Percentiles rank a stretch among this genome's conserved stretches.
These are phyloP conservation scores for Ichthyophonus hoferi DNA, from an alignment of 208 protist species.

Conservation along the genomic window DNA sequence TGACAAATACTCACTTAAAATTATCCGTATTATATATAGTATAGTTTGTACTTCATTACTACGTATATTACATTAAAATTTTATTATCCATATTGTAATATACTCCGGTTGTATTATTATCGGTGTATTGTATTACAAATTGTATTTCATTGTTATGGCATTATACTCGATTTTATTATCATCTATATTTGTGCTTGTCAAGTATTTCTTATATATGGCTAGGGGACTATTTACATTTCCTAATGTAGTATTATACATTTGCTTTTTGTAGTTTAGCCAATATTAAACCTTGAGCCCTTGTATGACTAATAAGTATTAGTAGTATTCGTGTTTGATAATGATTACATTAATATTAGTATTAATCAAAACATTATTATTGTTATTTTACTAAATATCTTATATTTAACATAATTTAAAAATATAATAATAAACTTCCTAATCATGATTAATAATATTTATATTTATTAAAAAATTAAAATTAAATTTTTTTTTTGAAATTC, in stretches of 20 bases:
- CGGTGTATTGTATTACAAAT: too few species aligned
- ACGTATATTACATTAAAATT: too few species aligned
- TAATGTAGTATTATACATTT: background rate
- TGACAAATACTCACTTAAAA: too few species aligned
- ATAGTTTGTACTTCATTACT: too few species aligned
- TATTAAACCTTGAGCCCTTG: background rate
- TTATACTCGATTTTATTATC: too few species aligned
- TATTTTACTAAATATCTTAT: background rate
- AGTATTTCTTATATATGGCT: background rate
- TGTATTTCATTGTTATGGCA: too few species aligned
- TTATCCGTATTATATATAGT: too few species aligned
- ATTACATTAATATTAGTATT: background rate
- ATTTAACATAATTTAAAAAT: background rate
- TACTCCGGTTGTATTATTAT: too few species aligned
- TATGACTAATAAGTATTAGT: background rate
- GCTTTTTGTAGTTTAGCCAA: background rate
- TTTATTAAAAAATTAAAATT: too few species aligned
- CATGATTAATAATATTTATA: background rate
- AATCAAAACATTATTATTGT: background rate
- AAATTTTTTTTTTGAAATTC: too few species aligned
- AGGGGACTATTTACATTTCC: background rate
- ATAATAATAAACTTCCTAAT: background rate
- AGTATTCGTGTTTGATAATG: background rate
- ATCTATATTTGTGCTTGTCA: too few species aligned
- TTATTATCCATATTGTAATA: too few species aligned